Base-by-base conservation (phyloP, 257 asterid species). In the Anisodus tanguticus region DNA sequence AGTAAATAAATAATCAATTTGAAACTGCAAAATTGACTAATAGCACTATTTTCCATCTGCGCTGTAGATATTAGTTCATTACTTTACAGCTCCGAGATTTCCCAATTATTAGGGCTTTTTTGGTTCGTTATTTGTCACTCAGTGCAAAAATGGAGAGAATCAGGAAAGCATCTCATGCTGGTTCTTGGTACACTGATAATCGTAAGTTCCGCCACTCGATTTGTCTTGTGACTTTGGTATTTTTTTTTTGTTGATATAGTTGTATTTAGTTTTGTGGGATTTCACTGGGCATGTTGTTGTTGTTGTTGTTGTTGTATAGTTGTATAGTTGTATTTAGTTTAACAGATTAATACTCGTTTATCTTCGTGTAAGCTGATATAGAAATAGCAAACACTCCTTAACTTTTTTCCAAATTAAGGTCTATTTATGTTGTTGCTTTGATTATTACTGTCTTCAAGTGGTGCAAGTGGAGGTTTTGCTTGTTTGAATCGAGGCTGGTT, bases 121-220 rank as follows among this genome's bases (percentile, higher is more conserved):
- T 53, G 31, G 26, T 53, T 53, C n/a, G 26, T 26, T 77, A 12
- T 53, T 77, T 47, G 8, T 31, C 82, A 76, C 11, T 51, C 8
- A 6, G 45, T 53, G 53, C 31, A 53, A 81, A 67, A 68, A 97
- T 95, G 99, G 98, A 90, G 85, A 92, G 83, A 86, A 90, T 93
- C 80, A 87, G 99, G 87, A 88, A 91, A 89, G 93, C 99, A 74
- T 95, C 98, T 67, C 99, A 97, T 86, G 97, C 99, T 55, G 99
- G 99, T 88, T 97, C 99, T 10, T 97, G 98, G 99, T 96, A 96
- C 94, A 90, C 97, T 83, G 97, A 94, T 85, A 88, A 97, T 82
- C 96, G 99, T 95, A 89, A 89, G 97, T 89, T 41, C 62, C 84
- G 84, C 81, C 17, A 79, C 15, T 82, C 49, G 39, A 54, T 39